These are phyloP conservation scores for Saprolegnia diclina DNA, from an alignment of 352 stramenopile genomes.

Conservation along the genomic window DNA sequence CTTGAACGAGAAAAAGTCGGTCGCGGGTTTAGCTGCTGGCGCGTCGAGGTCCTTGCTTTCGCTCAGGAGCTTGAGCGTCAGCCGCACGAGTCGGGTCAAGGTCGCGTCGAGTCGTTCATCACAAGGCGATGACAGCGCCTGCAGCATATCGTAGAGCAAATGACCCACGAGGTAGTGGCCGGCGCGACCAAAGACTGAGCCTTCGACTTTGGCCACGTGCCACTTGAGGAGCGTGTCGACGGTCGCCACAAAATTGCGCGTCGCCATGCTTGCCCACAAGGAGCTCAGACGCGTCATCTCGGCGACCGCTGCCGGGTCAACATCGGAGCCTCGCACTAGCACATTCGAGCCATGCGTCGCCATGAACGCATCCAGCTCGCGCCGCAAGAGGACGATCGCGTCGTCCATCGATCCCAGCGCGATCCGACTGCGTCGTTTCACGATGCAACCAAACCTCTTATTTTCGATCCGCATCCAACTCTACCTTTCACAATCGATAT, in stretches of 20 bases:
- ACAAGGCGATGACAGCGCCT: not conserved
- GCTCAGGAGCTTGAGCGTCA: constrained; percentile 14
- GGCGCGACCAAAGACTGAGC: constrained; percentile 13
- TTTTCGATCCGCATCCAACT: not conserved
- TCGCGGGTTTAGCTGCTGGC: not conserved
- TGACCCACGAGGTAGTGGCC: constrained; percentile 20
- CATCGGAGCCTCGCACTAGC: not conserved
- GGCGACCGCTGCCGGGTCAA: not conserved
- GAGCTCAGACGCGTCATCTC: constrained; percentile 9
- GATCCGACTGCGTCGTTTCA: too few relatives aligned
- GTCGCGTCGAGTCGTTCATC: not conserved
- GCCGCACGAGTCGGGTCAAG: not conserved
- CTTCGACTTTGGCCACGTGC: constrained; percentile 4
- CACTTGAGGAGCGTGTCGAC: constrained; percentile 22
- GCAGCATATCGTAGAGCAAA: constrained; percentile 1
- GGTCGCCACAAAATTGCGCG: constrained; percentile 12
- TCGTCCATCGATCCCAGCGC: constrained; percentile 17
- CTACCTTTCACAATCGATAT: too few relatives aligned
- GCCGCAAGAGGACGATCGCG: constrained; percentile 33
- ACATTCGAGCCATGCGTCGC: constrained; percentile 33
- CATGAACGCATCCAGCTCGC: constrained; percentile 55
- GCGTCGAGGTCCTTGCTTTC: constrained; percentile 4
- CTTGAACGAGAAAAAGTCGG: constrained; percentile 18
- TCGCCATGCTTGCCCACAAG: constrained; percentile 19
- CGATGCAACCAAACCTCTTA: too few relatives aligned